A percentile compares a stretch with the other conserved stretches of the same genome.
phyloP scores from a whole-genome alignment of 805 yeast species.

The Suhomyces pyralidae region DNA sequence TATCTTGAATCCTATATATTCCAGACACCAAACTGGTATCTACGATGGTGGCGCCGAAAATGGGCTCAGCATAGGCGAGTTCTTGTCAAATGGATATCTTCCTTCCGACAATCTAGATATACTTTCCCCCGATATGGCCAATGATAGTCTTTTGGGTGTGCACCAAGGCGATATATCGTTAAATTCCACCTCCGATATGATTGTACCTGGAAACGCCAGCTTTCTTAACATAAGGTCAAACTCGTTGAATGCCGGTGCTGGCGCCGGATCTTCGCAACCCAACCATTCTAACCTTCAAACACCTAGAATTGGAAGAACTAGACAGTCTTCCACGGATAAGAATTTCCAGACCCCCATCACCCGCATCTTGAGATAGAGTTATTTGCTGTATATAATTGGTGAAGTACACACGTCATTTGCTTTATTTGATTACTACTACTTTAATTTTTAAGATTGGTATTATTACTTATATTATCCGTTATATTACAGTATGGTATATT shows the following conservation, averaged over 20 bases:
- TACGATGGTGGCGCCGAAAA: constrained; percentile 12
- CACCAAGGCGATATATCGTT: constrained; percentile 34
- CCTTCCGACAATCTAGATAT: constrained; percentile 10
- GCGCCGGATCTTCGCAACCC: constrained; percentile 6
- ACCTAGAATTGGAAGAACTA: constrained; percentile 35
- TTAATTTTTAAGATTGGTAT: background rate
- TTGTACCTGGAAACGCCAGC: constrained; percentile 23
- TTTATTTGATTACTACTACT: background rate
- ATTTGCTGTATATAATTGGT: background rate
- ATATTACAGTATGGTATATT: background rate
- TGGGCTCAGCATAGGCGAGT: constrained; percentile 28
- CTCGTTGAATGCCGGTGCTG: constrained; percentile 11
- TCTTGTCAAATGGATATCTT: constrained; percentile 30
- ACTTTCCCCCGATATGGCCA: constrained; percentile 16
- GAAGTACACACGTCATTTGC: background rate
- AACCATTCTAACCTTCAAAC: constrained; percentile 28
- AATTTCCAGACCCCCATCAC: constrained; percentile 42
- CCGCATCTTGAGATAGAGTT: constrained; percentile 29
- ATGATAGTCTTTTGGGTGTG: constrained; percentile 25
- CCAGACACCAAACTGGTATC: constrained; percentile 11
- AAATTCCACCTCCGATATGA: constrained; percentile 27
- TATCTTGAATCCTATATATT: constrained; percentile 26
- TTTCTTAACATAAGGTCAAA: constrained; percentile 19
- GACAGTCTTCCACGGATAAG: constrained; percentile 39
- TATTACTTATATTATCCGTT: background rate